Conservation (phyloP, 345 rosid species). For the Eucalyptus caleyi region DNA sequence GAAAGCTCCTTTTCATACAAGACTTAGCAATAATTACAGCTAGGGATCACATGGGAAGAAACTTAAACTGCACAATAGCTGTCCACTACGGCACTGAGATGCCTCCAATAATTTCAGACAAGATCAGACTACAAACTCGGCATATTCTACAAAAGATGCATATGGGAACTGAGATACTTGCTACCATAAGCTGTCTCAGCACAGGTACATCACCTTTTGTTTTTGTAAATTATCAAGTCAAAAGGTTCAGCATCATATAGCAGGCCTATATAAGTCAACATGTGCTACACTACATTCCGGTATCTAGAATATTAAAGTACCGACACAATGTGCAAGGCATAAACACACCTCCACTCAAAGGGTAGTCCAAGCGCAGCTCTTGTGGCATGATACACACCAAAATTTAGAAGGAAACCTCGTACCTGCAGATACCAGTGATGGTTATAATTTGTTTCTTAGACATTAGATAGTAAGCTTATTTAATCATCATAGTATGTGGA, state of each 20-base stretch:
- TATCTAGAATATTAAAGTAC: neutral
- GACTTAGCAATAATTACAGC: neutral
- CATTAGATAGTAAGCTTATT: neutral
- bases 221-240: neutral
- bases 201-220: neutral
- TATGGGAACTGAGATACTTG: neutral
- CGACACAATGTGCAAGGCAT: neutral
- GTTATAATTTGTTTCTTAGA: neutral
- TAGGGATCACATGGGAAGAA: neutral
- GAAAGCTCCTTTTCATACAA: neutral
- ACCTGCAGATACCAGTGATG: slow-evolving; percentile 34
- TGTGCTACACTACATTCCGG: neutral
- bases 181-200: neutral
- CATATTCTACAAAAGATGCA: neutral
- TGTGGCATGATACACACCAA: slow-evolving; percentile 88
- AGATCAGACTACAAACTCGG: neutral
- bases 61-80: neutral
- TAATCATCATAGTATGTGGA: neutral
- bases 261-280: neutral
- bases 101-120: neutral
- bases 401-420: slow-evolving; percentile 90
- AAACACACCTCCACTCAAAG: slow-evolving; percentile 77
- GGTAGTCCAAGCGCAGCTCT: slow-evolving; percentile 91
- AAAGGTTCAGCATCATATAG: neutral
- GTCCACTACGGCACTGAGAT: neutral